Evolutionary conservation across 495 filamentous ascomycete species (phyloP).

Genomic region (Penicillium cinerascens): DNA sequence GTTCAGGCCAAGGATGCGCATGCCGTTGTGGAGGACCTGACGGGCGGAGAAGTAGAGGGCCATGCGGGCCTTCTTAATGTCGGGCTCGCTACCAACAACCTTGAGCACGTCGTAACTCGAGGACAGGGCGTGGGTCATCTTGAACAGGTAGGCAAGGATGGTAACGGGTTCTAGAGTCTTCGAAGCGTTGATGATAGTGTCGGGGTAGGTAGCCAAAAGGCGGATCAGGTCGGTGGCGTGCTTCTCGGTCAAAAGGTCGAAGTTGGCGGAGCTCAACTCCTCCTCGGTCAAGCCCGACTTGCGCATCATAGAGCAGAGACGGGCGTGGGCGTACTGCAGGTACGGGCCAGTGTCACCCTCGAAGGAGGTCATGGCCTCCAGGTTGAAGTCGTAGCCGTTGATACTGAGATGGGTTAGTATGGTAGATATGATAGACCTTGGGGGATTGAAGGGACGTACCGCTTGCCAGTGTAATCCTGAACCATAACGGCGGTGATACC

Average conservation of each 20-base stretch:
- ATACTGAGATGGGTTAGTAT: constrained; percentile 40
- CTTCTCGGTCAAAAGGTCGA: constrained; percentile 53
- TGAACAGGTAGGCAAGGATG: constrained; percentile 79
- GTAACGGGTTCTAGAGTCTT: constrained; percentile 65
- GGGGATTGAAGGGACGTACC: constrained; percentile 37
- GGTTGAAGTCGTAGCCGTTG: constrained; percentile 66
- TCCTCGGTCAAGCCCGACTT: constrained; percentile 44
- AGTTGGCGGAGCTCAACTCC: constrained; percentile 50
- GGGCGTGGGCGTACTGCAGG: constrained; percentile 66
- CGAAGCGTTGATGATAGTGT: constrained; percentile 57
- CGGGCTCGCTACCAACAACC: constrained; percentile 69
- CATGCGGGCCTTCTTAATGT: constrained; percentile 72
- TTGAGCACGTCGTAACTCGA: constrained; percentile 79
- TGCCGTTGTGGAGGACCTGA: constrained; percentile 77
- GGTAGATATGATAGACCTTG: background rate
- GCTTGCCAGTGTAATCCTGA: constrained; percentile 67
- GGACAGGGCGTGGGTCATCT: constrained; percentile 81
- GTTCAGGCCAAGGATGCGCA: constrained; percentile 74
- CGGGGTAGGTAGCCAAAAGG: constrained; percentile 59
- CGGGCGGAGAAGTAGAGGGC: constrained; percentile 77
- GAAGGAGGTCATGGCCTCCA: constrained; percentile 65
- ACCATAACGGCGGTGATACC: constrained; percentile 70
- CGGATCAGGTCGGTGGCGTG: constrained; percentile 59
- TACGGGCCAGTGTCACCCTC: constrained; percentile 70
- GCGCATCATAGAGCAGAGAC: constrained; percentile 60